phyloP scores from a whole-genome alignment of 345 rosid genomes.

The Hevea brasiliensis region DNA sequence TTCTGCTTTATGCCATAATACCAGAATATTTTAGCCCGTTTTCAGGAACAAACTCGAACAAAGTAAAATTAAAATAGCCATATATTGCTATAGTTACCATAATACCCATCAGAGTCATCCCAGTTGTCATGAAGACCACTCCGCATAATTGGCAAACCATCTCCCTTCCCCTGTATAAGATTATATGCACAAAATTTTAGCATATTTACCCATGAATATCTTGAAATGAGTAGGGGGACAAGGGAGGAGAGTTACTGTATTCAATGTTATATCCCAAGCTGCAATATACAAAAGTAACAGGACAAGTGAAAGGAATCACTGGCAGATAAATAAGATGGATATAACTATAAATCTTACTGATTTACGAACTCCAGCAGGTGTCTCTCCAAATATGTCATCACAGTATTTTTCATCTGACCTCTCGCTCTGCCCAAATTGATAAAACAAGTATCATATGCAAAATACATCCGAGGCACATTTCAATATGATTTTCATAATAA shows the following conservation, averaged over 20 bases:
- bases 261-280: neutral
- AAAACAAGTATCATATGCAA: neutral
- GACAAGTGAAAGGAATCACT: neutral
- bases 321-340: neutral
- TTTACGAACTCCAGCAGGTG: slow-evolving; percentile 71
- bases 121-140: slow-evolving; percentile 95
- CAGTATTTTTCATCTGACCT: slow-evolving; percentile 66
- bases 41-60: neutral
- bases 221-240: no score
- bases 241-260: no score
- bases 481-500: slow-evolving; percentile 15
- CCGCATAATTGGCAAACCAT: slow-evolving; percentile 64
- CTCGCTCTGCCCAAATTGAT: slow-evolving; percentile 69
- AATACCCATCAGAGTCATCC: slow-evolving; percentile 99
- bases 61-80: neutral
- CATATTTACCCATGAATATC: neutral
- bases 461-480: slow-evolving; percentile 10
- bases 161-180: slow-evolving; percentile 64
- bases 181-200: slow-evolving; percentile 22
- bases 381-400: slow-evolving; percentile 97
- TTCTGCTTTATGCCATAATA: no score
- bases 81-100: slow-evolving; percentile 54
- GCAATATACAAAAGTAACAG: neutral
- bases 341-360: slow-evolving; percentile 36
- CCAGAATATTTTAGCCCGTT: no score